Percentiles rank a stretch among this genome's conserved stretches.
phyloP scores from a whole-genome alignment of 2,329 filamentous ascomycete species.

The Cryphonectria parasitica region DNA sequence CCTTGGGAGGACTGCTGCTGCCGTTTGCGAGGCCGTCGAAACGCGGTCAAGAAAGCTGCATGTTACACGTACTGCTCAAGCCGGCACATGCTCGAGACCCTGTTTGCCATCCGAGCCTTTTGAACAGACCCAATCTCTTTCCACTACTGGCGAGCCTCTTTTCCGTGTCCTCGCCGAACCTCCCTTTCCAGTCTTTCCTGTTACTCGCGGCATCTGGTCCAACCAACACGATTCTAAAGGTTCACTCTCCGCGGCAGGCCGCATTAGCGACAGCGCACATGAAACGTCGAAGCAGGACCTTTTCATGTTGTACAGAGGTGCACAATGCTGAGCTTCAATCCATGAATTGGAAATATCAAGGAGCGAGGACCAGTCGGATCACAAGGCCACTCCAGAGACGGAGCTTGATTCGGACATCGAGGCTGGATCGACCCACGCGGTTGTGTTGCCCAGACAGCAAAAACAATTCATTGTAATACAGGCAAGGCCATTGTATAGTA shows the following conservation, averaged over 20 bases:
- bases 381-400: background rate
- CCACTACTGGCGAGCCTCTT: background rate
- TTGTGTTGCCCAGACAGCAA: background rate
- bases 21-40: background rate
- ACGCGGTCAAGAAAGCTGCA: background rate
- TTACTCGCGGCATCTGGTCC: background rate
- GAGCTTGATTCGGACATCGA: background rate
- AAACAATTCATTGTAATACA: background rate
- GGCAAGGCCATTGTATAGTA: background rate
- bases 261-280: background rate
- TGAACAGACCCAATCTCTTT: background rate
- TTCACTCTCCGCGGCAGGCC: background rate
- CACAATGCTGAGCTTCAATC: background rate
- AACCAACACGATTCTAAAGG: background rate
- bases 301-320: background rate
- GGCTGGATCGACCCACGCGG: background rate
- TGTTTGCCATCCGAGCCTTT: background rate
- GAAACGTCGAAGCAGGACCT: slow-evolving; percentile 12
- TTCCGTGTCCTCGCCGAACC: background rate
- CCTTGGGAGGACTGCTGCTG: slow-evolving; percentile 16
- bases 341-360: background rate
- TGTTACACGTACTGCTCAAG: background rate
- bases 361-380: background rate
- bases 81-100: background rate
- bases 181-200: background rate